Evolutionary conservation across 2,329 filamentous ascomycete species (phyloP).

Genomic region (Colletotrichum tanaceti): DNA sequence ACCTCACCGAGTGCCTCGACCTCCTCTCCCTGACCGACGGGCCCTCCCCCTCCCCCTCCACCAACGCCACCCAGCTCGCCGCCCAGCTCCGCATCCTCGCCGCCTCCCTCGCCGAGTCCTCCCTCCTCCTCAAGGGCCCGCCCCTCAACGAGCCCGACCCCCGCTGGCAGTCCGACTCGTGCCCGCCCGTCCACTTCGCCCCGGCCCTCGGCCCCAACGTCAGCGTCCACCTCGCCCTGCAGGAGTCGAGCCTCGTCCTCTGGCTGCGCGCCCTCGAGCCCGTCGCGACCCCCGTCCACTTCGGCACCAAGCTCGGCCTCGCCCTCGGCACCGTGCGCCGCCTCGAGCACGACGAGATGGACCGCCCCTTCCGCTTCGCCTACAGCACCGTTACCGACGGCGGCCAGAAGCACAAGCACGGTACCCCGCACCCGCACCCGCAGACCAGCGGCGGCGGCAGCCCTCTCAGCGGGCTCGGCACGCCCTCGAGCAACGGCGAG

Average conservation of each 20-base stretch:
- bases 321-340: conserved; percentile 74
- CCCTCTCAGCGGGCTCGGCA: conserved; percentile 27
- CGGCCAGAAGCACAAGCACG: conserved; percentile 40
- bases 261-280: conserved; percentile 77
- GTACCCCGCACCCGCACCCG: conserved; percentile 26
- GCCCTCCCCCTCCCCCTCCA: conserved; percentile 61
- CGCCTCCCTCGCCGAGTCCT: conserved; percentile 64
- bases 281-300: conserved; percentile 69
- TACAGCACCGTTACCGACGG: conserved; percentile 46
- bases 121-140: conserved; percentile 67
- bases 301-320: conserved; percentile 75
- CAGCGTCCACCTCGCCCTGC: conserved; percentile 78
- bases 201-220: conserved; percentile 67
- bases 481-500: conserved; percentile 41
- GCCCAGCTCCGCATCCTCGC: conserved; percentile 68
- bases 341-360: conserved; percentile 82
- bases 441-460: conserved; percentile 13
- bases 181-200: conserved; percentile 57
- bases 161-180: conserved; percentile 59
- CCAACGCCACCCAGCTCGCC: conserved; percentile 67
- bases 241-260: conserved; percentile 77
- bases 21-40: conserved; percentile 73
- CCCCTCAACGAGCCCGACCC: conserved; percentile 54
- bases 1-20: conserved; percentile 86
- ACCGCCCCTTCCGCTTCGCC: conserved; percentile 76